Evolutionary conservation across 176 grass and related monocot species (phyloP), one percentile per base, ranked within the genome.

Genomic region (Triticum urartu): DNA sequence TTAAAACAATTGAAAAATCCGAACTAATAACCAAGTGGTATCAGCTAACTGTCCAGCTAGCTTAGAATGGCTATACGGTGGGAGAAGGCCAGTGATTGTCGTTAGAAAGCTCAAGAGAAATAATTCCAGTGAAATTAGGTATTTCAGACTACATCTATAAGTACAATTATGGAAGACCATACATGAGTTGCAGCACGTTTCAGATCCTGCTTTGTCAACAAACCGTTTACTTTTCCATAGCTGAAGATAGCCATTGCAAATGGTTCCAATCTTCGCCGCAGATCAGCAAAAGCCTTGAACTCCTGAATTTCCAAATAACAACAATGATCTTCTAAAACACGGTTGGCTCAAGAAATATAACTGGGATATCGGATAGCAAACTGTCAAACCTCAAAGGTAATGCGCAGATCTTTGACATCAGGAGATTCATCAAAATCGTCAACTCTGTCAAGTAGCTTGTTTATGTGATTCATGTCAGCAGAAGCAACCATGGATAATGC

Each of bases 401-500:
- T 87, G 40, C 35, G 61, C 52, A 83, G 45, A 78, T 98, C 90
- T 72, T 93, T 95, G 56, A 98, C 75, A 79, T 84, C 81, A 78
- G 92, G 73, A 75, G 84, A 68, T 72, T 88, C 82, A 59, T 89
- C 88, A 34, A 95, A 80, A 92, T 92, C 82, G 70, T 99, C 92
- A 25, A 93, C 97, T 93, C 80, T 84, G 64, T 99, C 90, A 68
- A 99, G 87, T 78, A 96, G 86, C 83, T 91, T 96, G 80, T 92
- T 91, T 83, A 99, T 92, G 63, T 99, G 89, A 75, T 93, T 89
- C 83, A 96, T 87, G 56, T 99, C 97, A 58, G 97, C 97, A 58
- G 92, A 96, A 84, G 97, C 97, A 89, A 96, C 90, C 97, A 99
- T 99, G 64, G 97, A 99, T 36, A 99, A 84, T 34, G 97, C 90